Evolutionary conservation across 257 asterid species (phyloP).

Genomic region (Plantago ovata): DNA sequence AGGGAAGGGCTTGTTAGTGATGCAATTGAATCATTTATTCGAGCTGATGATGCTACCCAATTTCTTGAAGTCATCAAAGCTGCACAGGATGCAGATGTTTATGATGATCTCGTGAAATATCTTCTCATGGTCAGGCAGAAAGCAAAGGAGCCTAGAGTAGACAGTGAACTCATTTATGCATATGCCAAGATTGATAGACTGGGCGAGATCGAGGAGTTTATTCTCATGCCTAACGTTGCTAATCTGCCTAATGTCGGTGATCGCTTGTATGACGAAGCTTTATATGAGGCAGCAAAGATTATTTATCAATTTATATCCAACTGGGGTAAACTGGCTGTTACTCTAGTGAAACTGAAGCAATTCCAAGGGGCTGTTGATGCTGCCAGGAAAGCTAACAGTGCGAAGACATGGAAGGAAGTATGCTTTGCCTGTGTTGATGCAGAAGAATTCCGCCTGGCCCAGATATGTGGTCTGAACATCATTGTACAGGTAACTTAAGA

Average conservation of each 20-base stretch:
- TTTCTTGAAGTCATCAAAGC: slow-evolving; percentile 89
- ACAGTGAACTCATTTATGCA: slow-evolving; percentile 94
- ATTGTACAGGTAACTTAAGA: slow-evolving; percentile 74
- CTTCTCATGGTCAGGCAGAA: slow-evolving; percentile 97
- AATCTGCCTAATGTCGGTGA: slow-evolving; percentile 97
- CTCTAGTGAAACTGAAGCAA: slow-evolving; percentile 83
- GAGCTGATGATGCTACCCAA: slow-evolving; percentile 92
- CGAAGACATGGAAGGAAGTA: slow-evolving; percentile 96
- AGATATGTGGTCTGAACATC: slow-evolving; percentile 97
- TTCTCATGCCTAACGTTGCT: slow-evolving; percentile 99
- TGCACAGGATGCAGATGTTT: slow-evolving; percentile 81
- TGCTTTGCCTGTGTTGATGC: slow-evolving; percentile 99
- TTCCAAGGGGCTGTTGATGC: slow-evolving; percentile 99
- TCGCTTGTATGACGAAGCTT: slow-evolving; percentile 92
- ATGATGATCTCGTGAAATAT: slow-evolving; percentile 93
- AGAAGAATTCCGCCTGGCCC: slow-evolving; percentile 99
- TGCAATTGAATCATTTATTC: slow-evolving; percentile 96
- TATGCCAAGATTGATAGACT: slow-evolving; percentile 95
- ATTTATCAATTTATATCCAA: slow-evolving; percentile 85
- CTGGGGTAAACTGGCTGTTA: slow-evolving; percentile 93
- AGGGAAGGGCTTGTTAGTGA: slow-evolving; percentile 97
- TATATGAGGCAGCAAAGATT: slow-evolving; percentile 96
- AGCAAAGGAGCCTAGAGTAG: slow-evolving; percentile 94
- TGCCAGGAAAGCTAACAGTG: slow-evolving; percentile 92
- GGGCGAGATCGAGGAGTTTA: slow-evolving; percentile 93